A percentile compares a stretch with the other conserved stretches of the same genome.
phyloP scores from a whole-genome alignment of 1,284 basidiomycete species.

The Ganoderma multipileum region DNA sequence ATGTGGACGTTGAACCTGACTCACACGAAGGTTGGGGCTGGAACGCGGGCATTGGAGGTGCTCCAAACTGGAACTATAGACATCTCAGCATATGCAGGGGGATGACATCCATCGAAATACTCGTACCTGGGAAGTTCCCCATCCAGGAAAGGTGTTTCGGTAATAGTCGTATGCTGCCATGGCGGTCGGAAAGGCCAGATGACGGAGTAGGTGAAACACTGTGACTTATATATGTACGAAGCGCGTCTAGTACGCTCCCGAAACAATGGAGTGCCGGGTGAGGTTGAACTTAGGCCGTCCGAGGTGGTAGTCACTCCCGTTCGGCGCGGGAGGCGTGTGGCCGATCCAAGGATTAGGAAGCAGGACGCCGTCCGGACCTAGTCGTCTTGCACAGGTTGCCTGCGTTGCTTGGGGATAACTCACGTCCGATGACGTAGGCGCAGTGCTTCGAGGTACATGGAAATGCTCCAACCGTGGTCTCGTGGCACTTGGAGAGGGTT shows the following conservation, averaged over 20 bases:
- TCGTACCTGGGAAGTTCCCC: constrained; percentile 36
- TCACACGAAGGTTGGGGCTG: constrained; percentile 65
- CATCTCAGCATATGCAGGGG: neutral
- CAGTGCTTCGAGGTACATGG: neutral
- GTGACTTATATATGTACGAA: neutral
- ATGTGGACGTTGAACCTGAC: constrained; percentile 30
- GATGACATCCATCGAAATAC: neutral
- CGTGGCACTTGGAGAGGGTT: neutral
- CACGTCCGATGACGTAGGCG: neutral
- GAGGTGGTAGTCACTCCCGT: too few species aligned
- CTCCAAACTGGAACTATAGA: constrained; percentile 54
- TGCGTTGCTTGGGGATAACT: neutral
- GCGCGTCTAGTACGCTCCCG: neutral
- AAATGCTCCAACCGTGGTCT: neutral
- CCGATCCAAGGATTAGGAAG: neutral
- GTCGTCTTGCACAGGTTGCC: neutral
- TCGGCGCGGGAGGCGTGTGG: neutral
- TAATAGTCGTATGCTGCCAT: constrained; percentile 34
- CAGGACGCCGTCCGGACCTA: constrained; percentile 1
- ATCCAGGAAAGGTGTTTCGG: constrained; percentile 31
- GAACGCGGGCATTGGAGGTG: constrained; percentile 59
- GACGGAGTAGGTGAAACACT: neutral
- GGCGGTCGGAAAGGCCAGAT: neutral
- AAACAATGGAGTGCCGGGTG: neutral
- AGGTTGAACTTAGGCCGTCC: neutral